Evolutionary conservation across 2,329 filamentous ascomycete genomes (phyloP), one percentile per base, ranked within the genome.

Genomic region (Diaporthe eres): DNA sequence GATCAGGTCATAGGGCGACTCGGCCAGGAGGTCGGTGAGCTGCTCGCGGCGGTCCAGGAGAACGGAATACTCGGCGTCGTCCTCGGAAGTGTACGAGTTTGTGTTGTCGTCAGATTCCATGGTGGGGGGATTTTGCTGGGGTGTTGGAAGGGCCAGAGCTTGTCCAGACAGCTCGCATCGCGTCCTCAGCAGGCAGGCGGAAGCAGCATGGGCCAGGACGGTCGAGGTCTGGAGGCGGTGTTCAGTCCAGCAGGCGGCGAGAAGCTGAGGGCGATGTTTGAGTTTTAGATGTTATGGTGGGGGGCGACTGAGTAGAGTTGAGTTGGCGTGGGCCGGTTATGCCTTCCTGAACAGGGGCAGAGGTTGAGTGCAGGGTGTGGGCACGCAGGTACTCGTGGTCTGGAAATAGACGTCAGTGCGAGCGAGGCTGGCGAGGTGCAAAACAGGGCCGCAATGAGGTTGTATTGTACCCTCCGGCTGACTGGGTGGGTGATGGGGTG

Each of bases 1-100:
- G 73, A 94, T 86, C 49, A 92, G 83, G 79, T 94, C 91, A 80
- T 92, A 93, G 1, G 91, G 89, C 6, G 85, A 82, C 10, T 85
- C 85, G 13, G 83, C 82, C 25, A 93, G 85, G 0, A 86, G 84
- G 22, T 91, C 84, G 0, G 92, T 94, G 76, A 92, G 84, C 77
- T 87, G 84, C 60, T 88, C 85, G 71, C 92, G 91, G 74, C 87
- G 86, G 67, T 86, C 84, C 70, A 93, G 85, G 76, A 92, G 85
- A 74, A 83, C 79, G 74, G 87, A 85, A 53, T 85, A 82, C 34
- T 83, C 83, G 78, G 84, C 81, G 74, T 84, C 83, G 79, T 86
- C 83, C 68, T 84, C 81, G 51, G 79, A 77, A 65, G 77, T 75
- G 28, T 79, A 79, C 17, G 79, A 78, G 72, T 78, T 78, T 74